Evolutionary conservation across 805 yeast species (phyloP).

Genomic region (Cyberlindnera maclurae): DNA sequence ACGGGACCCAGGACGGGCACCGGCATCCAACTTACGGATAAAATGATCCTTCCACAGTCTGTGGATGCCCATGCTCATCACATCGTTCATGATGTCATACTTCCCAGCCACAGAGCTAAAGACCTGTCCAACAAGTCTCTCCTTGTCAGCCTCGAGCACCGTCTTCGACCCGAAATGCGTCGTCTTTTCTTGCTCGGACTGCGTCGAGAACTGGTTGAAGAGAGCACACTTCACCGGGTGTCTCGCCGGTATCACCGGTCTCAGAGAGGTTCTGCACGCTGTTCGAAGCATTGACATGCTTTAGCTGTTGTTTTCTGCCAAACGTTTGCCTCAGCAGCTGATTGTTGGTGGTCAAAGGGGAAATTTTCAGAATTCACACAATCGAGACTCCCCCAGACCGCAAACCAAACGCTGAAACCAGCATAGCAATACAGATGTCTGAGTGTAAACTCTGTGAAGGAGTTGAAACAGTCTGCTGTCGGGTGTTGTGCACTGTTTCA

Average conservation of each 20-base stretch:
- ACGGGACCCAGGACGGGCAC: conserved; percentile 78
- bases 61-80: conserved; percentile 93
- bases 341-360: neutral
- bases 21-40: conserved; percentile 84
- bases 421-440: no score
- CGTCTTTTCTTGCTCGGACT: conserved; percentile 30
- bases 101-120: conserved; percentile 92
- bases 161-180: conserved; percentile 93
- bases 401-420: no score
- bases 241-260: conserved; percentile 1
- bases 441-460: no score
- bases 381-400: no score
- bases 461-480: no score
- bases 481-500: no score
- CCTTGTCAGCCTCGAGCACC: conserved; percentile 74
- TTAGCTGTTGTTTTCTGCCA: no score
- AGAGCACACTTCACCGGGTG: neutral
- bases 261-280: conserved; percentile 1
- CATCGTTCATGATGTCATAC: conserved; percentile 96
- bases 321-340: no score
- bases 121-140: conserved; percentile 75
- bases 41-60: conserved; percentile 92
- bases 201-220: no score
- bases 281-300: conserved; percentile 4
- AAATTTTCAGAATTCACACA: neutral